Conservation (phyloP, 176 grass and related monocot species). For the Cymbopogon citratus region DNA sequence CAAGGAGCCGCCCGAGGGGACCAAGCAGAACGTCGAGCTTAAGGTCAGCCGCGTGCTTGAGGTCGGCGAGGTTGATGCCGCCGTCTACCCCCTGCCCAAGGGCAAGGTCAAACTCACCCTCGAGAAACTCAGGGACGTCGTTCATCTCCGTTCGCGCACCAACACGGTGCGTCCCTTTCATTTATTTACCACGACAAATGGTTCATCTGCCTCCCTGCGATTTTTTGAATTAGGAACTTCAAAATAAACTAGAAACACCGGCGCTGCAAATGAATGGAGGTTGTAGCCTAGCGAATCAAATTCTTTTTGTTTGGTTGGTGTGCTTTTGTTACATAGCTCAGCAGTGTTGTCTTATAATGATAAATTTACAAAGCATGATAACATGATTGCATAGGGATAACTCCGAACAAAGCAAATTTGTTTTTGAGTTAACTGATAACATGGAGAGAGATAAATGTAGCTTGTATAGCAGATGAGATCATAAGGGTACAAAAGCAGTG, state of each 20-base stretch:
- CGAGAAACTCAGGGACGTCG: slow-evolving; percentile 72
- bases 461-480: too few species aligned
- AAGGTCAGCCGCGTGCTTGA: slow-evolving; percentile 63
- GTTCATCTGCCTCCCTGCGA: neutral
- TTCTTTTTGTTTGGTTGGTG: too few species aligned
- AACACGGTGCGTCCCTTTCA: slow-evolving; percentile 54
- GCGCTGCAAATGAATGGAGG: too few species aligned
- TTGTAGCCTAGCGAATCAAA: too few species aligned
- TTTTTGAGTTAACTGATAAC: too few species aligned
- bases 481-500: too few species aligned
- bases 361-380: neutral
- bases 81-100: slow-evolving; percentile 80
- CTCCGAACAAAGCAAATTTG: neutral
- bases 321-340: neutral
- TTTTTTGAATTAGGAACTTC: neutral
- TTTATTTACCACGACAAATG: neutral
- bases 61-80: slow-evolving; percentile 65
- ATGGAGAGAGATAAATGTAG: too few species aligned
- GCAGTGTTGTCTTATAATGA: neutral
- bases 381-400: neutral
- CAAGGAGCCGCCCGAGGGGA: slow-evolving; percentile 63
- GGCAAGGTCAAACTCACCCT: slow-evolving; percentile 69
- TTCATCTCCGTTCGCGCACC: slow-evolving; percentile 78
- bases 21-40: slow-evolving; percentile 80
- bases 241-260: too few species aligned